phyloP scores from a whole-genome alignment of 345 rosid species.

The Acer negundo region DNA sequence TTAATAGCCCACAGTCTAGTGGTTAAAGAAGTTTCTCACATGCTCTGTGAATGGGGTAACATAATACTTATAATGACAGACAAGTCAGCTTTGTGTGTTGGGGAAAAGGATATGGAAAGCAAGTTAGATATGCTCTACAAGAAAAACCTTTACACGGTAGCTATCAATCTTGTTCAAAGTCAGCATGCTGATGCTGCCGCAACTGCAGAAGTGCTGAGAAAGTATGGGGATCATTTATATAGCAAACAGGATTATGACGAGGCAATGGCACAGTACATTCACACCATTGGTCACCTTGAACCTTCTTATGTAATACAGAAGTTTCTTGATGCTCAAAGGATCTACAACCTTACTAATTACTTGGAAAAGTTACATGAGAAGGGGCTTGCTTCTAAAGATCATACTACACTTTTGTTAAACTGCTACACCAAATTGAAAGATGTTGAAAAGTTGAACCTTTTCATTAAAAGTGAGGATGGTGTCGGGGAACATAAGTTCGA shows the following conservation, averaged over 20 bases:
- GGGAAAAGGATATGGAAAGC: constrained; percentile 99
- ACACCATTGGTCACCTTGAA: constrained; percentile 94
- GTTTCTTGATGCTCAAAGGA: constrained; percentile 98
- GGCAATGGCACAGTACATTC: constrained; percentile 93
- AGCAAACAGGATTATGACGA: constrained; percentile 94
- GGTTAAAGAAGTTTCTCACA: constrained; percentile 83
- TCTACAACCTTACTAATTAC: constrained; percentile 95
- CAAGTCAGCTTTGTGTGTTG: constrained; percentile 73
- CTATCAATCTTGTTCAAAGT: constrained; percentile 96
- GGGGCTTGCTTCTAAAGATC: constrained; percentile 98
- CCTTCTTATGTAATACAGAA: constrained; percentile 98
- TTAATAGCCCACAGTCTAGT: constrained; percentile 85
- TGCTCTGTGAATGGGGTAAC: constrained; percentile 98
- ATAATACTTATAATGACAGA: constrained; percentile 73
- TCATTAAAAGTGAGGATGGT: constrained; percentile 90
- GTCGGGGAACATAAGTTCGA: constrained; percentile 93
- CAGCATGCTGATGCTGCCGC: constrained; percentile 99
- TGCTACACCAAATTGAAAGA: constrained; percentile 97
- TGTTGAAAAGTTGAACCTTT: constrained; percentile 88
- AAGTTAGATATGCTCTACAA: constrained; percentile 97
- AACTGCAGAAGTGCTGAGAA: constrained; percentile 94
- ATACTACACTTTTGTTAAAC: constrained; percentile 92
- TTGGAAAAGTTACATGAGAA: constrained; percentile 94
- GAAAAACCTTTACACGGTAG: constrained; percentile 90
- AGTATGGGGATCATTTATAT: constrained; percentile 96